Evolutionary conservation across 202 grass and related monocot species (phyloP).

Genomic region (Saccharum hybrid): DNA sequence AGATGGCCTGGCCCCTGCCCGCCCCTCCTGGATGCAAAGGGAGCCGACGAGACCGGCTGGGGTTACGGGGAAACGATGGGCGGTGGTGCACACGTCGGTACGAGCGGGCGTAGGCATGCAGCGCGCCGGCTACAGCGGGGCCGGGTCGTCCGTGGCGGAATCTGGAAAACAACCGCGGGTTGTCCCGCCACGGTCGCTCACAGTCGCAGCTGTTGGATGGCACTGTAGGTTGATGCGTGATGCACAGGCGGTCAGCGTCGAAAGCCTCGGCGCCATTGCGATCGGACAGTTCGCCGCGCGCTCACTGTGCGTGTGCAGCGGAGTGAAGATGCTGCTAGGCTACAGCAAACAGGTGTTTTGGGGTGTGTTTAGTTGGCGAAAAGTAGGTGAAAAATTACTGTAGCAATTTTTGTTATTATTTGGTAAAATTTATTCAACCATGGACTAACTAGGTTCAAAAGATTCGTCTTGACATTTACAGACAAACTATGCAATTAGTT

Average conservation of each 20-base stretch:
- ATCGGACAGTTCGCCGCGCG: not conserved
- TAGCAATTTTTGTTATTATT: no score
- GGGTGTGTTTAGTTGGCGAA: no score
- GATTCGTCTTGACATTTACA: no score
- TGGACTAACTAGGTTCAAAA: no score
- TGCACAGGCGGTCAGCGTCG: not conserved
- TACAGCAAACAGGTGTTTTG: not conserved
- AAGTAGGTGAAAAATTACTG: no score
- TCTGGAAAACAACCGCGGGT: no score
- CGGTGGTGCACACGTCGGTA: not conserved
- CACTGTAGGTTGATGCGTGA: slow-evolving; percentile 2
- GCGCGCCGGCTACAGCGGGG: not conserved
- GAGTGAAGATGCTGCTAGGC: not conserved
- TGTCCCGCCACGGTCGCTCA: not conserved
- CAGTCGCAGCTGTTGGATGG: slow-evolving; percentile 31
- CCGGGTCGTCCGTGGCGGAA: no score
- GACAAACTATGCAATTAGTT: no score
- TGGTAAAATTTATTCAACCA: no score
- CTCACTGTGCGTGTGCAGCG: slow-evolving; percentile 3
- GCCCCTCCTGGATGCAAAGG: slow-evolving; percentile 19
- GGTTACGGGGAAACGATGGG: slow-evolving; percentile 17
- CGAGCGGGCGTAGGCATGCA: not conserved
- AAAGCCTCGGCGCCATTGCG: not conserved
- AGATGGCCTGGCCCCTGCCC: slow-evolving; percentile 4
- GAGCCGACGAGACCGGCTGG: not conserved